Evolutionary conservation across 2,329 filamentous ascomycete genomes (phyloP), one percentile per base, ranked within the genome.

Genomic region (Endoconidiophora polonica): DNA sequence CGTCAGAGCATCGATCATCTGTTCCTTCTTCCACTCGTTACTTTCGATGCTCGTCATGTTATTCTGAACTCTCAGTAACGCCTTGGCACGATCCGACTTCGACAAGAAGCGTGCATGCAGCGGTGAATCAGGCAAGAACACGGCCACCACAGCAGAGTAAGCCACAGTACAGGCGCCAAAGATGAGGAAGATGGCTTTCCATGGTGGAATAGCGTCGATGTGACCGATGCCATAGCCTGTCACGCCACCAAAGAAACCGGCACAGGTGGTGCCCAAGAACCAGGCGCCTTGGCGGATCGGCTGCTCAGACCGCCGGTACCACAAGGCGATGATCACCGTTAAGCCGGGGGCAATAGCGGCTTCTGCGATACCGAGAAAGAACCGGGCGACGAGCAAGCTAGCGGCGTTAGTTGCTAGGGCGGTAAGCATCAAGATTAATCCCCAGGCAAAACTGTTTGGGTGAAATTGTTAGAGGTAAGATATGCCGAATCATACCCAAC

Each of bases 171-270:
- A 67, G 55, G 71, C 69, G 1, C 73, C 68, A 55, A 77, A 76
- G 52, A 78, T 74, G 10, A 77, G 55, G 60, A 76, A 79, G 29
- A 77, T 67, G 53, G 73, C 74, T 66, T 71, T 73, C 73, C 73
- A 77, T 22, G 64, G 59, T 0, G 66, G 62, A 4, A 75, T 63
- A 5, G 66, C 63, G 0, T 48, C 20, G 1, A 55, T 26, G 29
- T 58, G 57, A 22, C 58, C 58, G 40, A 60, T 59, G 16, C 55
- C 57, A 33, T 56, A 61, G 18, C 52, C 57, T 53, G 44, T 36
- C 2, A 50, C 26, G 5, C 43, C 43, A 7, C 58, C 58, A 18
- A 59, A 57, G 23, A 62, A 57, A n/a, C 49, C 53, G 2, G 57
- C 59, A 3, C 56, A 53, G 3, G 58, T 59, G 4, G 58, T 59